These are phyloP conservation scores for Choanephora cucurbitarum DNA, from an alignment of 371 early-diverging fungal species.

Conservation along the genomic window DNA sequence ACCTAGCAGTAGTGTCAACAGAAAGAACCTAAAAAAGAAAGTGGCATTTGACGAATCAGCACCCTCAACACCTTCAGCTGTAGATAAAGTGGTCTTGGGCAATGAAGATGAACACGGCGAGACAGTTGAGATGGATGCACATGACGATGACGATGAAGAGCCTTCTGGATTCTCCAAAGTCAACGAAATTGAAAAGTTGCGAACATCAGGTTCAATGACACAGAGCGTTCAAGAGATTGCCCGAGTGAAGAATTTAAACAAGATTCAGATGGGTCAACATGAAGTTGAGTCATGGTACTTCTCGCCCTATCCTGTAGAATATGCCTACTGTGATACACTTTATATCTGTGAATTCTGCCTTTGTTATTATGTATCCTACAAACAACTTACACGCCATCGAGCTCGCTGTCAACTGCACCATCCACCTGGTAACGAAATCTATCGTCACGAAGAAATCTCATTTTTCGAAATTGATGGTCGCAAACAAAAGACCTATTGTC, in stretches of 20 bases:
- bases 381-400: slow-evolving; percentile 72
- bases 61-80: not conserved
- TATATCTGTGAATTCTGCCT: slow-evolving; percentile 96
- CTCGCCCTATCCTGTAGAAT: slow-evolving; percentile 92
- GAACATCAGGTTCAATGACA: slow-evolving; percentile 95
- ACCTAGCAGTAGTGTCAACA: slow-evolving; percentile 31
- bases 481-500: slow-evolving; percentile 85
- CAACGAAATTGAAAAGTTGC: slow-evolving; percentile 89
- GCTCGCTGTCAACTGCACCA: slow-evolving; percentile 80
- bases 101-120: slow-evolving; percentile 21
- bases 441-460: slow-evolving; percentile 80
- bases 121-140: slow-evolving; percentile 16
- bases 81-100: slow-evolving; percentile 19
- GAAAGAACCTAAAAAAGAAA: slow-evolving; percentile 13
- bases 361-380: slow-evolving; percentile 72
- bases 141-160: slow-evolving; percentile 37
- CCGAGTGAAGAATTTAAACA: slow-evolving; percentile 91
- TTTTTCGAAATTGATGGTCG: slow-evolving; percentile 93
- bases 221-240: slow-evolving; percentile 91
- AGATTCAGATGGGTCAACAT: slow-evolving; percentile 93
- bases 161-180: slow-evolving; percentile 71
- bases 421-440: slow-evolving; percentile 95
- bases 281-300: slow-evolving; percentile 99
- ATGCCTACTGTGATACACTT: slow-evolving; percentile 67
- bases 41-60: slow-evolving; percentile 8